Evolutionary conservation across 768 basidiomycete genomes (phyloP).

Genomic region (Xerocomellus dryophilus): DNA sequence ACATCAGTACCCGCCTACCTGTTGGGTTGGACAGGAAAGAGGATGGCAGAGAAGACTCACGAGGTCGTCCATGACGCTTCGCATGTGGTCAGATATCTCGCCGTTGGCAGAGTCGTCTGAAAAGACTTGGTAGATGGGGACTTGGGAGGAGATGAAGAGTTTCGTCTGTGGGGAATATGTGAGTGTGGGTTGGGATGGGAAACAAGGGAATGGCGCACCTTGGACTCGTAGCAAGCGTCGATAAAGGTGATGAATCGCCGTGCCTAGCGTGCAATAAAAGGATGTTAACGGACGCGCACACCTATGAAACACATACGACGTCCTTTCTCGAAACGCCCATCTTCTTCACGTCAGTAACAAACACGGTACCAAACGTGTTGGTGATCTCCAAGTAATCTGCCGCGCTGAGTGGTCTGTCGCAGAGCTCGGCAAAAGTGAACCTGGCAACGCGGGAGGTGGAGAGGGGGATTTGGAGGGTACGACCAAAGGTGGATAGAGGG

Average conservation of each 20-base stretch:
- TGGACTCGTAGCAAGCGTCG: constrained; percentile 94
- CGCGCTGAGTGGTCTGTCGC: constrained; percentile 85
- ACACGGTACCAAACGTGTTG: constrained; percentile 81
- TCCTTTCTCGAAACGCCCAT: constrained; percentile 88
- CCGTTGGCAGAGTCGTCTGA: constrained; percentile 57
- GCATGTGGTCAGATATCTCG: constrained; percentile 78
- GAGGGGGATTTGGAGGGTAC: constrained; percentile 74
- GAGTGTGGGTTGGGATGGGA: background rate
- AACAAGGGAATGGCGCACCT: constrained; percentile 40
- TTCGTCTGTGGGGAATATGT: constrained; percentile 71
- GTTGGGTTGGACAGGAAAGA: background rate
- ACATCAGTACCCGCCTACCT: background rate
- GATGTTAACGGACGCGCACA: background rate
- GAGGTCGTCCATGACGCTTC: constrained; percentile 93
- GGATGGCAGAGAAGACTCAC: constrained; percentile 46
- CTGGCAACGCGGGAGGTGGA: constrained; percentile 78
- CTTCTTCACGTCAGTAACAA: constrained; percentile 83
- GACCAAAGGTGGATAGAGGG: constrained; percentile 83
- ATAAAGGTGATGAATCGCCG: constrained; percentile 97
- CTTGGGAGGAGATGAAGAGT: constrained; percentile 88
- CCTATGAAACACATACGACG: constrained; percentile 45
- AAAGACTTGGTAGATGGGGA: constrained; percentile 88
- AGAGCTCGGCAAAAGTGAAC: constrained; percentile 84
- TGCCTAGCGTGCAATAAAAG: constrained; percentile 46
- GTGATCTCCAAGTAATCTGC: constrained; percentile 97